These are phyloP conservation scores for Calocera viscosa DNA, from an alignment of 768 basidiomycete species.

Conservation along the genomic window DNA sequence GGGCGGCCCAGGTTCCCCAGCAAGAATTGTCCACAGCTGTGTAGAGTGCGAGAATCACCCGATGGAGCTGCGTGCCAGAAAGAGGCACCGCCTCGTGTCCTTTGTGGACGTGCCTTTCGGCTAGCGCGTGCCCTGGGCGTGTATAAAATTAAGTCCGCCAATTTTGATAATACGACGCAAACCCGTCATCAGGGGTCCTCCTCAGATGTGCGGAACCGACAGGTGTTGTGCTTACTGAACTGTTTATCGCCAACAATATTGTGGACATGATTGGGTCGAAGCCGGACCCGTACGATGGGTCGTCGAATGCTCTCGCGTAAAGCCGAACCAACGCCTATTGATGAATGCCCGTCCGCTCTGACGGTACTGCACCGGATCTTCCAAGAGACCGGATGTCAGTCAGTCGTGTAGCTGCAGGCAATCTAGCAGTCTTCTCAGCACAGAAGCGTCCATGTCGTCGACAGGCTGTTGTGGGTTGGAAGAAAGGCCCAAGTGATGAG, in stretches of 20 bases:
- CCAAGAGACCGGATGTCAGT: neutral
- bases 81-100: constrained; percentile 7
- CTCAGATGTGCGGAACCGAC: neutral
- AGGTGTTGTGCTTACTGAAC: neutral
- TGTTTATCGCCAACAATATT: neutral
- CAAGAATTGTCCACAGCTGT: constrained; percentile 4
- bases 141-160: constrained; percentile 8
- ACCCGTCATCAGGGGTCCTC: neutral
- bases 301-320: neutral
- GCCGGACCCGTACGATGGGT: neutral
- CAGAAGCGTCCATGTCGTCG: neutral
- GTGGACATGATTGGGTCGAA: constrained; percentile 5
- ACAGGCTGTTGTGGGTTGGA: neutral
- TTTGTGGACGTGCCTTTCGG: constrained; percentile 7
- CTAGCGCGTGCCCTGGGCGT: constrained; percentile 1
- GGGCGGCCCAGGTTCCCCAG: neutral
- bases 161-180: neutral
- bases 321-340: neutral
- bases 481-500: neutral
- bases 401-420: neutral
- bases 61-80: constrained; percentile 4
- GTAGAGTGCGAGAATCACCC: constrained; percentile 8
- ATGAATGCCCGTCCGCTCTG: neutral
- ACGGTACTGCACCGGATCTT: constrained; percentile 4
- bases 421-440: neutral